Percentiles rank a stretch among this genome's conserved stretches.
Conservation (phyloP, 306 rosid genomes). For the Acacia crassicarpa region DNA sequence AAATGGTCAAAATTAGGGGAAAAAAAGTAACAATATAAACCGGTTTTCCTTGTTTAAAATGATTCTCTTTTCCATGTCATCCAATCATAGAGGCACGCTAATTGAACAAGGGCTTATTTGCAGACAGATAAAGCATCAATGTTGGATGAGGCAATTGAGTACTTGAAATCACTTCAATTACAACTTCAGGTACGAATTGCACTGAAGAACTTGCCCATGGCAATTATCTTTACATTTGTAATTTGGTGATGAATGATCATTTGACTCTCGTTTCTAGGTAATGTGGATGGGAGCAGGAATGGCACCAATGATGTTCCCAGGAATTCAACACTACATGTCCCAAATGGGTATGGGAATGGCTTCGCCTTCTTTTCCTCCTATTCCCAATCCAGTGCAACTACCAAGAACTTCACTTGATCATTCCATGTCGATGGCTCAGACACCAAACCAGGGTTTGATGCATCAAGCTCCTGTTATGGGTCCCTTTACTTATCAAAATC, state of each 20-base stretch:
- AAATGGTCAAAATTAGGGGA: background rate
- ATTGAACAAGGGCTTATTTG: conserved; percentile 26
- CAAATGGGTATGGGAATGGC: conserved; percentile 71
- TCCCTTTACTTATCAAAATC: conserved; percentile 64
- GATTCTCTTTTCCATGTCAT: conserved; percentile 16
- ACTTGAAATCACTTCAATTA: conserved; percentile 87
- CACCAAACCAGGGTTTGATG: conserved; percentile 56
- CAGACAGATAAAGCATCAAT: conserved; percentile 97
- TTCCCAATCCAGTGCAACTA: conserved; percentile 60
- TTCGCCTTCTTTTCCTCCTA: conserved; percentile 53
- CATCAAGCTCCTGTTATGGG: conserved; percentile 58
- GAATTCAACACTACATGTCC: conserved; percentile 68
- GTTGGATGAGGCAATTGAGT: conserved; percentile 93
- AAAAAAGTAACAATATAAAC: background rate
- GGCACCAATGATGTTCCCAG: conserved; percentile 84
- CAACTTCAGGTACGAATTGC: conserved; percentile 76
- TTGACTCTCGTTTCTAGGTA: conserved; percentile 46
- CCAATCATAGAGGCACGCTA: conserved; percentile 13
- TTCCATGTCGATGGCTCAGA: conserved; percentile 42
- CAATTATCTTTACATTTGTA: conserved; percentile 16
- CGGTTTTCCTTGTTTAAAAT: background rate
- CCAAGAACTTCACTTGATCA: conserved; percentile 57
- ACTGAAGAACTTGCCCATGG: background rate
- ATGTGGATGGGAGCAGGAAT: conserved; percentile 97
- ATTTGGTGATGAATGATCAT: conserved; percentile 8